Conservation (phyloP, 2,329 filamentous ascomycete genomes). For the Tricladium varicosporioides region DNA sequence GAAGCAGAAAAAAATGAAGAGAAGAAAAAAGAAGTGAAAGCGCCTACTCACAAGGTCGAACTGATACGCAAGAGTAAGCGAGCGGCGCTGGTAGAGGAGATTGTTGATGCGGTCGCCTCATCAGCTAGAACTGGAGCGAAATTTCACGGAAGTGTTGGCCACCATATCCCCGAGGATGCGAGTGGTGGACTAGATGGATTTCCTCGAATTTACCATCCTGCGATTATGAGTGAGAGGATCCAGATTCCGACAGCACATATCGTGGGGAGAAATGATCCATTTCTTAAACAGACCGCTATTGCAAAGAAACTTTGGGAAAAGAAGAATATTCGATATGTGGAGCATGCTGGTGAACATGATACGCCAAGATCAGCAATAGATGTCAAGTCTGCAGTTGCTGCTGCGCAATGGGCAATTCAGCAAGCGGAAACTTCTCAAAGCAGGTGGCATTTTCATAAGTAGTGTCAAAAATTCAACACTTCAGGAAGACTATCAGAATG, state of each 20-base stretch:
- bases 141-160: background rate
- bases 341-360: constrained; percentile 2
- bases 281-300: background rate
- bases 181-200: background rate
- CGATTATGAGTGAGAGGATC: background rate
- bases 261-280: constrained; percentile 1
- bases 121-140: background rate
- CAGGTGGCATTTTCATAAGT: background rate
- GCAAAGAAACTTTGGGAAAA: background rate
- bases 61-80: background rate
- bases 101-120: background rate
- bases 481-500: too few relatives aligned
- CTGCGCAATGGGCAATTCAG: background rate
- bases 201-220: background rate
- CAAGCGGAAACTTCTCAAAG: background rate
- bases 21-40: background rate
- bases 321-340: background rate
- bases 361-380: background rate
- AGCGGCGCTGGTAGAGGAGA: background rate
- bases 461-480: background rate
- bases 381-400: background rate
- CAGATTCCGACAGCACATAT: background rate
- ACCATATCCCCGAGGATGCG: background rate
- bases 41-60: background rate
- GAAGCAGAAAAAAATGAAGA: background rate